These are phyloP conservation scores for Salix caprea DNA, from an alignment of 345 rosid species.

Conservation along the genomic window DNA sequence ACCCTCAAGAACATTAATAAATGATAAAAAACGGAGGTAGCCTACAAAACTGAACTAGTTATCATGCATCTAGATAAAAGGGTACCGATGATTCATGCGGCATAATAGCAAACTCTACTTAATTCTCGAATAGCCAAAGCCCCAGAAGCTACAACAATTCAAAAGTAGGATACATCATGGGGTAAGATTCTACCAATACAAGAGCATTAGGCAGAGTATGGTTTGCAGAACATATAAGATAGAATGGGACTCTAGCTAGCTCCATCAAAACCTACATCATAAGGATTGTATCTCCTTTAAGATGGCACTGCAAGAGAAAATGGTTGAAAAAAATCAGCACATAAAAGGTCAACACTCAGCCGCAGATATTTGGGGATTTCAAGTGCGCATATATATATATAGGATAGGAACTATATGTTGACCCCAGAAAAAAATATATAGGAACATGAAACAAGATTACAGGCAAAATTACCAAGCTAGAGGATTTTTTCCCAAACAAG, in stretches of 20 bases:
- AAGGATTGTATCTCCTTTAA: background rate
- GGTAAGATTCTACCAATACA: background rate
- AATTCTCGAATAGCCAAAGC: background rate
- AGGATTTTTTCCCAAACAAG: too few relatives aligned
- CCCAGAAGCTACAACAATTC: background rate
- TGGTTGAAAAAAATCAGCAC: background rate
- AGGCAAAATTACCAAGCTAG: too few relatives aligned
- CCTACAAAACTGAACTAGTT: background rate
- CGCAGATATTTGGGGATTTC: too few relatives aligned
- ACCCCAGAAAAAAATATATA: too few relatives aligned
- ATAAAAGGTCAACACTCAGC: too few relatives aligned
- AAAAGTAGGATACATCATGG: background rate
- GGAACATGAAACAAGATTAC: too few relatives aligned
- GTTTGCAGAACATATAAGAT: background rate
- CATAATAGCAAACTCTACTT: background rate
- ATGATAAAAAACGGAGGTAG: background rate
- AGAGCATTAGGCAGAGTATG: too few relatives aligned
- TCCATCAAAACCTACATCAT: background rate
- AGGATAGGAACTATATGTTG: too few relatives aligned
- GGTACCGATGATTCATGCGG: background rate
- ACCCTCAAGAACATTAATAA: background rate
- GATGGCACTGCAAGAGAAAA: slow-evolving; percentile 18
- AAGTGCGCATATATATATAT: too few relatives aligned
- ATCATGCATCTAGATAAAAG: background rate
- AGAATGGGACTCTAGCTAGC: background rate